Base-by-base conservation (phyloP, 768 basidiomycete species). In the Macrolepiota albuminosa region DNA sequence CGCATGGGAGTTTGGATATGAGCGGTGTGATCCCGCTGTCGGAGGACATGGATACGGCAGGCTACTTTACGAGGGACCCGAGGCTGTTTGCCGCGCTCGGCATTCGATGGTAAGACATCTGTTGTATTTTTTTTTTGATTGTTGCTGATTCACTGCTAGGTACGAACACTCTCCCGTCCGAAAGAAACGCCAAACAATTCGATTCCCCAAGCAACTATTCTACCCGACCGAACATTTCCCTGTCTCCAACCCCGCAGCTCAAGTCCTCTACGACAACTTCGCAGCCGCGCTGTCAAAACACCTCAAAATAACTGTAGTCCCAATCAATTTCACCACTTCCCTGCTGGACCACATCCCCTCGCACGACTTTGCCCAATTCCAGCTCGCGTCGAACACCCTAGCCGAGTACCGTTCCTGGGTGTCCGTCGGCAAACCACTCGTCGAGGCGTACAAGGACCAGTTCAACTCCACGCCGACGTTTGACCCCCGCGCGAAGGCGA, bases 41-140 rank as follows among this genome's bases (percentile, higher is more conserved):
- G 34, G 75, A 74, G 56, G 74, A 77, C 58, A 74, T 77, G 74
- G 75, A 76, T 60, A 75, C 74, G 4, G 71, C 68, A 9, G 75
- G 75, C 2, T 72, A 72, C 49, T 76, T 76, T 60, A 64, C 73
- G 34, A 64, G 75, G 18, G 70, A 75, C 57, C 72, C 73, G 26
- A 59, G 49, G 14, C 46, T 75, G 21, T 73, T 76, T 61, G 53
- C 67, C 37, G 65, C 69, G 9, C 62, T 75, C 24, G 70, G 68
- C 4, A 55, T 33, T 40, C 63, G 55, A 29, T 76, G 75, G 75
- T 75, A 47, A 52, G 70, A 62, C 47, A 18, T 4, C 46, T 18
- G 13, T 29, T 13, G n/a, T 58, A 57, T 58, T 54, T 24, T 24
- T 33, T n/a, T n/a, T n/a, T n/a, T 2, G 1, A 42, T 18, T 37